phyloP scores from a whole-genome alignment of 139 green algal genomes.

The Chlamydomonas incerta region DNA sequence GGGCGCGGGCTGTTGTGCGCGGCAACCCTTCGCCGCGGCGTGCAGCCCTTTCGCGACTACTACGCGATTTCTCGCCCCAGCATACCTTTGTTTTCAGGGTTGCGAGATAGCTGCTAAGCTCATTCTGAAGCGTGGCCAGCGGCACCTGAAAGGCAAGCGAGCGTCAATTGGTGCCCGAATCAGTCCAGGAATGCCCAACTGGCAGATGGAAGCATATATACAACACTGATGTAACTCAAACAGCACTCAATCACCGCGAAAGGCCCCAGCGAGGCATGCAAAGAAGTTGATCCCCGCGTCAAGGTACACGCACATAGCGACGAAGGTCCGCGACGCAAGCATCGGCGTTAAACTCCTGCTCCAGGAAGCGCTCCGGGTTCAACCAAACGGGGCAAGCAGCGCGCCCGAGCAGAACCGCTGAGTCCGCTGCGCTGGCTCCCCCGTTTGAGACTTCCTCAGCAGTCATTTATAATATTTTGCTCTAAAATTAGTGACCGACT shows the following conservation, averaged over 20 bases:
- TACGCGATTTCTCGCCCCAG: too few species aligned
- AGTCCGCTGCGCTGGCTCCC: background rate
- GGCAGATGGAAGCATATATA: too few species aligned
- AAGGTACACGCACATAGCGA: conserved; percentile 69
- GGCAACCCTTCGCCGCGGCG: too few species aligned
- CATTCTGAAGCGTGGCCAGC: conserved; percentile 80
- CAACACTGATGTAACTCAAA: too few species aligned
- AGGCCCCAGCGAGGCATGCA: background rate
- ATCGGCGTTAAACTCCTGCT: conserved; percentile 77
- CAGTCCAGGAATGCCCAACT: too few species aligned
- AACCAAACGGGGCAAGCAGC: conserved; percentile 81
- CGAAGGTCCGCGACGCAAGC: conserved; percentile 85
- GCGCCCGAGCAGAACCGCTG: background rate
- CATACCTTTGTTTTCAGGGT: conserved; percentile 80
- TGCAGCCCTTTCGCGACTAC: too few species aligned
- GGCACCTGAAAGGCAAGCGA: conserved; percentile 75
- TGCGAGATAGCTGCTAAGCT: conserved; percentile 83
- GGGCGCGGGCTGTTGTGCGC: too few species aligned
- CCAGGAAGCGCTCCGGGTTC: conserved; percentile 78
- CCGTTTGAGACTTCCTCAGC: background rate
- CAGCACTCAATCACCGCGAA: too few species aligned
- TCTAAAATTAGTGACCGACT: background rate
- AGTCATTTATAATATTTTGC: background rate
- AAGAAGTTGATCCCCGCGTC: background rate
- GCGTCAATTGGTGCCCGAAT: too few species aligned